phyloP scores from a whole-genome alignment of 2,329 filamentous ascomycete species.

The Cercospora zeae-maydis region DNA sequence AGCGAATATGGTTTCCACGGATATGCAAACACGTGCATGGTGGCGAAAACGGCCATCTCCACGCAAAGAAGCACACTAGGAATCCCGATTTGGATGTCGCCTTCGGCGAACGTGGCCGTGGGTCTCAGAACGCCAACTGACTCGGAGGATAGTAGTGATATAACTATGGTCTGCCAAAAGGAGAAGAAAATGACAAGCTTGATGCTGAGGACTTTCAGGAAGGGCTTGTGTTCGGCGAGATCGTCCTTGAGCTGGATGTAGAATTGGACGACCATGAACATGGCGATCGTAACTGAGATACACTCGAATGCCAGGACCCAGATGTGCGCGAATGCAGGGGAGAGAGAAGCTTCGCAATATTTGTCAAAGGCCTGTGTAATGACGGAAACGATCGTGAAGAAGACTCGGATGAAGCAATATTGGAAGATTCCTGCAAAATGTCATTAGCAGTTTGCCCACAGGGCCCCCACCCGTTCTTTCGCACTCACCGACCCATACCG shows the following conservation, averaged over 20 bases:
- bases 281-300: constrained; percentile 71
- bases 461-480: background rate
- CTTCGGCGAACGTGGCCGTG: constrained; percentile 60
- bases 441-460: constrained; percentile 23
- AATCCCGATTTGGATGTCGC: constrained; percentile 77
- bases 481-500: constrained; percentile 34
- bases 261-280: constrained; percentile 86
- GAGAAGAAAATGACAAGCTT: constrained; percentile 89
- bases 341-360: constrained; percentile 77
- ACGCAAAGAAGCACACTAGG: constrained; percentile 73
- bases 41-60: constrained; percentile 77
- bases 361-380: constrained; percentile 63
- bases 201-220: constrained; percentile 79
- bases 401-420: constrained; percentile 76
- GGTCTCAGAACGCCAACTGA: constrained; percentile 59
- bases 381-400: constrained; percentile 76
- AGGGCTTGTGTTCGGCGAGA: constrained; percentile 65
- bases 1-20: constrained; percentile 66
- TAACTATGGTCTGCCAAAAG: constrained; percentile 73
- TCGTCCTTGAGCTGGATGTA: constrained; percentile 71
- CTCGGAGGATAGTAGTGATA: constrained; percentile 59
- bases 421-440: constrained; percentile 67
- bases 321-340: constrained; percentile 74
- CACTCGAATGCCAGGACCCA: constrained; percentile 75
- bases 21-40: constrained; percentile 80